These are phyloP conservation scores for Raffaelea ambrosiae DNA, from an alignment of 2,329 filamentous ascomycete genomes.

Conservation along the genomic window DNA sequence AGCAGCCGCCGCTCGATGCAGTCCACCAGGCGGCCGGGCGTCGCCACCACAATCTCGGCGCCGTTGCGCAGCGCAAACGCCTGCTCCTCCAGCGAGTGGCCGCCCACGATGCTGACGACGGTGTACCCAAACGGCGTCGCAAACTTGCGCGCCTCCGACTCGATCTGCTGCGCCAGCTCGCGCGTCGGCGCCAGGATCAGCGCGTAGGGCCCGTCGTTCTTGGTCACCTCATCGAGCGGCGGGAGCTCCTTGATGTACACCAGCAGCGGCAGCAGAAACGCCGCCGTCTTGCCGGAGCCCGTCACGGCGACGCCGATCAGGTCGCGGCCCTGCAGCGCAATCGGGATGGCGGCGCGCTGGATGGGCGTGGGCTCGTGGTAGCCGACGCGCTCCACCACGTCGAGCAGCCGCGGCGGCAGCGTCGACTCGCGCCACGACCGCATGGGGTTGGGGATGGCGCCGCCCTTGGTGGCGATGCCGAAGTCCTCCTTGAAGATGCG, in stretches of 20 bases:
- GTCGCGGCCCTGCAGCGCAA: constrained; percentile 84
- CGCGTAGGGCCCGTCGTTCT: constrained; percentile 94
- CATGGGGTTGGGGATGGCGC: constrained; percentile 90
- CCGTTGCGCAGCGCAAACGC: constrained; percentile 83
- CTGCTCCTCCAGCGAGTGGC: constrained; percentile 90
- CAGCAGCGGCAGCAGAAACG: constrained; percentile 83
- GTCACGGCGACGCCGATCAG: constrained; percentile 98
- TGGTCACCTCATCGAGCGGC: constrained; percentile 72
- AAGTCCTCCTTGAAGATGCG: constrained; percentile 99
- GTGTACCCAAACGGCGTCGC: constrained; percentile 84
- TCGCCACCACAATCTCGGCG: constrained; percentile 97
- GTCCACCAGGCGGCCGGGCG: constrained; percentile 91
- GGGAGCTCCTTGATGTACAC: constrained; percentile 92
- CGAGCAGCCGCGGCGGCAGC: constrained; percentile 67
- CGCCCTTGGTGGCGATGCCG: constrained; percentile 90
- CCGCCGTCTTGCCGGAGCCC: constrained; percentile 95
- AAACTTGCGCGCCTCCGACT: constrained; percentile 88
- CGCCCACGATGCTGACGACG: constrained; percentile 95
- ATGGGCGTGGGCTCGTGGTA: constrained; percentile 90
- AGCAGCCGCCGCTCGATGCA: constrained; percentile 90
- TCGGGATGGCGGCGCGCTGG: constrained; percentile 89
- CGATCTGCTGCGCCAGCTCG: constrained; percentile 96
- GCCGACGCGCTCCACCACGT: constrained; percentile 75
- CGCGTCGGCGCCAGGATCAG: constrained; percentile 93
- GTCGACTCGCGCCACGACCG: constrained; percentile 83